These are phyloP conservation scores for Yamadazyma phyllophila DNA, from an alignment of 805 yeast species.

Conservation along the genomic window DNA sequence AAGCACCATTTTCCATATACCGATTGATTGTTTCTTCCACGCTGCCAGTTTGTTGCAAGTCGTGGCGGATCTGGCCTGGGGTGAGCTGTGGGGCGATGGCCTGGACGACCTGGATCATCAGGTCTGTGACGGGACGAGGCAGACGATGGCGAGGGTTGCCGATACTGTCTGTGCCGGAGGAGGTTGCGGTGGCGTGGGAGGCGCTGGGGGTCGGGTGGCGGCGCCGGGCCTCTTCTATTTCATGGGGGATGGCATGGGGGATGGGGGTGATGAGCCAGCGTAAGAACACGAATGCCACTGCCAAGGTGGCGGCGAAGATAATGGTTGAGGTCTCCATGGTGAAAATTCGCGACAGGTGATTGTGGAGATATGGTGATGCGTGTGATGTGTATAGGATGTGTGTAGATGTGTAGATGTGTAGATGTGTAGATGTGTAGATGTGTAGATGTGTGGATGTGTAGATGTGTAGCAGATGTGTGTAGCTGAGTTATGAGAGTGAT, in stretches of 20 bases:
- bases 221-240: conserved; percentile 14
- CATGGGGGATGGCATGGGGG: conserved; percentile 32
- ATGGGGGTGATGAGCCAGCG: conserved; percentile 68
- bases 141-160: not conserved
- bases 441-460: not conserved
- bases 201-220: not conserved
- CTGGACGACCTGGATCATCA: conserved; percentile 84
- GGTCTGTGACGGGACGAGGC: conserved; percentile 52
- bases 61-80: conserved; percentile 67
- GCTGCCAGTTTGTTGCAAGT: conserved; percentile 72
- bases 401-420: not conserved
- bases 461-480: too few species aligned
- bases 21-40: conserved; percentile 79
- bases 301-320: conserved; percentile 46
- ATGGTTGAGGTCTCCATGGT: conserved; percentile 55
- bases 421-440: not conserved
- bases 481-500: not conserved
- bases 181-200: not conserved
- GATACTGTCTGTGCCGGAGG: not conserved
- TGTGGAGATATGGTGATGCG: not conserved
- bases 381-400: not conserved
- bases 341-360: not conserved
- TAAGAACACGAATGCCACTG: conserved; percentile 55
- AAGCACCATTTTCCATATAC: conserved; percentile 56
- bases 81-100: conserved; percentile 75